Conservation (phyloP, 2,329 filamentous ascomycete species). For the Mycogone perniciosa region DNA sequence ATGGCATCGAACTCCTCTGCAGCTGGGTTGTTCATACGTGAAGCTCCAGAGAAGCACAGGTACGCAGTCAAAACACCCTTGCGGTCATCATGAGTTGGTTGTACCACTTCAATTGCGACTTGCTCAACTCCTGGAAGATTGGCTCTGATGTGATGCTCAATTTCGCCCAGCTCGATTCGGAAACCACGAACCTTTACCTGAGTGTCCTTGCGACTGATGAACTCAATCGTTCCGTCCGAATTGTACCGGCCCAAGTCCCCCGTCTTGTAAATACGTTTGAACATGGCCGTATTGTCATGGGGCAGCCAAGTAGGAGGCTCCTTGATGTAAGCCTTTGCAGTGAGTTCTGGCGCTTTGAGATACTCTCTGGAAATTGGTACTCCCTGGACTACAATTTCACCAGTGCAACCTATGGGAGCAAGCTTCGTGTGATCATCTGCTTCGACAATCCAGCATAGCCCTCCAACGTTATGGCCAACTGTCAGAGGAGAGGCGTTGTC, state of each 20-base stretch:
- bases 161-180: constrained; percentile 39
- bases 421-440: constrained; percentile 31
- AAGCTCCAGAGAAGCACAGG: not conserved
- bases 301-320: not conserved
- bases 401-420: constrained; percentile 34
- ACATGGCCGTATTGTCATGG: not conserved
- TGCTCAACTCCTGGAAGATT: constrained; percentile 24
- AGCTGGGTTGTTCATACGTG: not conserved
- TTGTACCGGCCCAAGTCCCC: constrained; percentile 41
- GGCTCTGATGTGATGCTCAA: constrained; percentile 21
- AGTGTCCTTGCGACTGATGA: constrained; percentile 47
- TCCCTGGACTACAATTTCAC: constrained; percentile 41
- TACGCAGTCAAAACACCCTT: not conserved
- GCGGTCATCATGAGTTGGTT: not conserved
- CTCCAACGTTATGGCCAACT: not conserved
- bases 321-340: constrained; percentile 38
- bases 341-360: constrained; percentile 44
- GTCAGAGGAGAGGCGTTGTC: not conserved
- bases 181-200: constrained; percentile 55
- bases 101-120: not conserved
- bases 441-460: constrained; percentile 33
- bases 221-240: constrained; percentile 34
- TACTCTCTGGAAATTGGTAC: constrained; percentile 51
- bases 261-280: constrained; percentile 33
- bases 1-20: not conserved